phyloP scores from a whole-genome alignment of 805 yeast genomes.

The Candida alai region DNA sequence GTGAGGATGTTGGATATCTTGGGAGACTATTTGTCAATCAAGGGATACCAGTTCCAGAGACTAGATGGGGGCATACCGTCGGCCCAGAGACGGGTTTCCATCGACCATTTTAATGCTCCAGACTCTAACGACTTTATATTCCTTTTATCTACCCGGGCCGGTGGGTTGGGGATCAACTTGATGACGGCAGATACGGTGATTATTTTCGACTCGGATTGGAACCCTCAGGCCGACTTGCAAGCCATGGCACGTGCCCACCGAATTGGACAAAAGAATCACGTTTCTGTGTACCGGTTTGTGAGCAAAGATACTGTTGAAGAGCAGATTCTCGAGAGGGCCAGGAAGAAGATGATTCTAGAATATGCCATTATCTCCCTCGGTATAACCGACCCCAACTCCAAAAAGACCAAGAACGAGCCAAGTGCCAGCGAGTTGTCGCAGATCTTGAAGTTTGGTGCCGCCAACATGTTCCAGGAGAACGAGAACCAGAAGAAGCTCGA shows the following conservation, averaged over 20 bases:
- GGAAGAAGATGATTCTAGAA: constrained; percentile 97
- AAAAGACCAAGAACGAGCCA: constrained; percentile 60
- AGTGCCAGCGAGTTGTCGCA: constrained; percentile 81
- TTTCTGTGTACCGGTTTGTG: constrained; percentile 95
- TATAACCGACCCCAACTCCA: constrained; percentile 70
- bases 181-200: constrained; percentile 99
- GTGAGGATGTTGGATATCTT: constrained; percentile 92
- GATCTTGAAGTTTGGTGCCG: constrained; percentile 96
- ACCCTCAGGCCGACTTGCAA: constrained; percentile 98
- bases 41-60: constrained; percentile 86
- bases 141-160: constrained; percentile 91
- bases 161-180: constrained; percentile 95
- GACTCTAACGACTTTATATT: constrained; percentile 91
- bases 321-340: constrained; percentile 92
- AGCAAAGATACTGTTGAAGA: constrained; percentile 98
- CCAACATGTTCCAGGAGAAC: constrained; percentile 93
- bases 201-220: constrained; percentile 98
- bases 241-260: constrained; percentile 99
- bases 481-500: constrained; percentile 96
- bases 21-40: constrained; percentile 86
- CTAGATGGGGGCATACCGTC: constrained; percentile 97
- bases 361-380: constrained; percentile 97
- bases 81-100: constrained; percentile 86
- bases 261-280: constrained; percentile 98
- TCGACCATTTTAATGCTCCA: constrained; percentile 94